phyloP scores from a whole-genome alignment of 1,139 yeast genomes.

The Candida glucosophila region DNA sequence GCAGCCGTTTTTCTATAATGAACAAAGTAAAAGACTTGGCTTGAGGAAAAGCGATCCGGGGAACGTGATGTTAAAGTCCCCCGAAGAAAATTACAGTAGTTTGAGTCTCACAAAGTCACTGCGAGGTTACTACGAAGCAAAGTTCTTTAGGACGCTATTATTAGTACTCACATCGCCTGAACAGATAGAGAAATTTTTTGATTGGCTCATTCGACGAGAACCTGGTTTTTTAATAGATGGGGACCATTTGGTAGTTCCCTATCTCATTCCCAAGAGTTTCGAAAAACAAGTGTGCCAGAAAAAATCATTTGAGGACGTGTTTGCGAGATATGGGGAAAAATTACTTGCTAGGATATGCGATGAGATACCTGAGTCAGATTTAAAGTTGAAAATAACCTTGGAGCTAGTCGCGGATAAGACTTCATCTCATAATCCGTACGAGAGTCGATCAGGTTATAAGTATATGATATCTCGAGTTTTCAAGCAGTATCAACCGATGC shows the following conservation, averaged over 20 bases:
- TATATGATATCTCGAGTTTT: constrained; percentile 28
- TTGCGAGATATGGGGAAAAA: constrained; percentile 31
- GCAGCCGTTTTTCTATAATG: constrained; percentile 14
- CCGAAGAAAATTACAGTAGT: constrained; percentile 33
- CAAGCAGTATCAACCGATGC: constrained; percentile 34
- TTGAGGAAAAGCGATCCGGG: constrained; percentile 1
- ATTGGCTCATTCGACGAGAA: constrained; percentile 22
- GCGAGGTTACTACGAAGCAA: constrained; percentile 16
- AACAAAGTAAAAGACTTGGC: too few species aligned
- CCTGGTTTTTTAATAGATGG: constrained; percentile 25
- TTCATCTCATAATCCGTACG: constrained; percentile 1
- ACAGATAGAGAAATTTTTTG: constrained; percentile 39
- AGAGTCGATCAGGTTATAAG: constrained; percentile 19
- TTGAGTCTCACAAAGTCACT: constrained; percentile 33
- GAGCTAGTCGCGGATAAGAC: constrained; percentile 36
- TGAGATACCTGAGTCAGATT: constrained; percentile 15
- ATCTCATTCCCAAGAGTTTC: constrained; percentile 27
- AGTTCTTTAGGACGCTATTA: constrained; percentile 23
- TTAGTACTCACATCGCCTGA: constrained; percentile 32
- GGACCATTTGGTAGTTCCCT: constrained; percentile 30
- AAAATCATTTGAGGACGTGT: constrained; percentile 18
- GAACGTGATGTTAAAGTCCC: too few species aligned
- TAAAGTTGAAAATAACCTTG: constrained; percentile 42
- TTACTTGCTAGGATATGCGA: constrained; percentile 32
- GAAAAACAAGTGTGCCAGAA: constrained; percentile 11